Base-by-base conservation (phyloP, 331 rosid species). In the Stylosanthes scabra region DNA sequence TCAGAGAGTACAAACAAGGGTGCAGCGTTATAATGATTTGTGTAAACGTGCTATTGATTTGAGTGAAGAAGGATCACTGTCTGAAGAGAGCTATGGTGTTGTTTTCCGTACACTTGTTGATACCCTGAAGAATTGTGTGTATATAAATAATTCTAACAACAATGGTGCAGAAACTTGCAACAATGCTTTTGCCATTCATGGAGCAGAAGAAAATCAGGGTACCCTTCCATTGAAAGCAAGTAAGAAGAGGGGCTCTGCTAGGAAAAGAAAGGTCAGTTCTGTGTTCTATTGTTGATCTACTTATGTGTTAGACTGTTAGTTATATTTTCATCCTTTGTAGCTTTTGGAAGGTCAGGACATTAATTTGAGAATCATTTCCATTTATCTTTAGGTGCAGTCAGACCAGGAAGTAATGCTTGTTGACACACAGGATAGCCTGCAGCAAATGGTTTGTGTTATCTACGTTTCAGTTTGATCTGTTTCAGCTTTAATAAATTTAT, bases 1-100 rank as follows among this genome's bases (percentile, higher is more conserved):
- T 64, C 58, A 64, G 70, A 73, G 72, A 78, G 56, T 52, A 16
- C 83, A 79, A 54, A 78, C 76, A 52, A 79, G 86, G 75, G 83
- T 55, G 71, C 86, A 79, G 40, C 81, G 86, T 6, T 83, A 83
- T 60, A 83, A 83, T 75, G 79, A 83, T 50, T 59, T 83, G 66
- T 83, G 86, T 63, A 83, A 79, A 75, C 74, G 52, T 69, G 85
- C 85, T 60, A 74, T 80, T 64, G 85, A 73, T 64, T 54, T 84
- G 85, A 80, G 88, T 77, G 88, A 84, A 80, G 88, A 80, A 84
- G 88, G 85, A 65, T 84, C 88, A 1, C 69, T 52, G 64, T 77
- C 85, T 69, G 85, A 84, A 69, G 88, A 80, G 49, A 80, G 34
- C 66, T 80, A 84, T 27, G 66, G 55, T 68, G 66, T 77, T 65